Base-by-base conservation (phyloP, 768 basidiomycete species). In the Cubamyces sp. region DNA sequence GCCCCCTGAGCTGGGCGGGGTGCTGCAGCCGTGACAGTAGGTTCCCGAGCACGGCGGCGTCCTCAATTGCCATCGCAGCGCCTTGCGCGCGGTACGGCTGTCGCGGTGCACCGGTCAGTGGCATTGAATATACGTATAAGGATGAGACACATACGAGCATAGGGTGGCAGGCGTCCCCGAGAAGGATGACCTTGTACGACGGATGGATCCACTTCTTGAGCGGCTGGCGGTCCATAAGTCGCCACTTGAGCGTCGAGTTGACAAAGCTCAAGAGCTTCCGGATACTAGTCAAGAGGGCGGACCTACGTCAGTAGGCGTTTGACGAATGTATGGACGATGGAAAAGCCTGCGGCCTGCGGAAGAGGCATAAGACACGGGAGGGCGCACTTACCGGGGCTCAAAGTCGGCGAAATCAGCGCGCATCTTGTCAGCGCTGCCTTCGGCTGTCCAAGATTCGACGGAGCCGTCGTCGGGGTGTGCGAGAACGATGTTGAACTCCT, bases 41-140 rank as follows among this genome's bases (percentile, higher is more conserved):
- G 54, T 78, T 71, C 16, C 75, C 76, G 21, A 83, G 70, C 11
- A 82, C 79, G 0, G 81, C 80, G 0, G 78, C 79, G 64, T 83
- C 84, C 69, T 85, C 84, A 42, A 85, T 74, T 64, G 83, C 72
- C 70, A 77, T 77, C 5, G 78, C 78, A 1, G 78, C 77, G 21
- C 78, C 78, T 58, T 79, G 78, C 0, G 78, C 78, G 49, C 78
- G 76, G 69, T 79, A 79, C 1, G 78, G 78, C 75, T 76, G 52
- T 3, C 48, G 23, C 39, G 23, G 28, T 3, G 28, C 12, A 19
- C 5, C 15, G 8, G 25, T 53, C 19, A 46, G 19, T 21, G 50
- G 14, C n/a, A 30, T 4, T 34, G 41, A 30, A 37, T 39, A 19
- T 12, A 54, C 12, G 16, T 23, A 39, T 18, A 21, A 23, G 40